These are phyloP conservation scores for Sanghuangporus baumii DNA, from an alignment of 1,284 basidiomycete genomes.

Conservation along the genomic window DNA sequence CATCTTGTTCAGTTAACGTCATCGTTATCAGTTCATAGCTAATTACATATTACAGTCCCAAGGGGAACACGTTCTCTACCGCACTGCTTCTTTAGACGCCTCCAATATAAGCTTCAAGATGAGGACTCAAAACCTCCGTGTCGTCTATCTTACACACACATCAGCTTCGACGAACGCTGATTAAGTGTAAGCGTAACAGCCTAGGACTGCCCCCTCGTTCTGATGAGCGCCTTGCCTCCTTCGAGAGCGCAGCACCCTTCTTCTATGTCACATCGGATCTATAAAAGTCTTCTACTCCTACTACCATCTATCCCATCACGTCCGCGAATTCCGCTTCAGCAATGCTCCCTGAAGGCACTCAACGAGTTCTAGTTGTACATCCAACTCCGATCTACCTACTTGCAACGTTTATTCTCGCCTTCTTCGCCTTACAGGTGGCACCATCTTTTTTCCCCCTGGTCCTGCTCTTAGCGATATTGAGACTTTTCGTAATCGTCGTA, in stretches of 20 bases:
- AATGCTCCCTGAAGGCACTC: neutral
- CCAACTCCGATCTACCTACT: constrained; percentile 8
- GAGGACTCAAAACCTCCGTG: no score
- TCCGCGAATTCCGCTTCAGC: neutral
- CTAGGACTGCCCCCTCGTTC: neutral
- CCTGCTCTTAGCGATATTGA: constrained; percentile 40
- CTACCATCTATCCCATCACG: neutral
- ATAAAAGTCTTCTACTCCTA: neutral
- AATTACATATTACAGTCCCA: no score
- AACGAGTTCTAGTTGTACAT: neutral
- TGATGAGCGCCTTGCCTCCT: neutral
- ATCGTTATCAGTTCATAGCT: no score
- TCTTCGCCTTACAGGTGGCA: constrained; percentile 42
- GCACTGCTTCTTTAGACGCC: no score
- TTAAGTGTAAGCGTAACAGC: neutral
- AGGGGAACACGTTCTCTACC: no score
- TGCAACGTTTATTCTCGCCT: constrained; percentile 28
- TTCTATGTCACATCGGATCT: neutral
- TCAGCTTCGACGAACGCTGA: neutral
- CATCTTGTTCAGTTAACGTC: no score
- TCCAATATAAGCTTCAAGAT: no score
- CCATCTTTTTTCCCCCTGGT: constrained; percentile 47
- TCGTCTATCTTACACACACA: neutral
- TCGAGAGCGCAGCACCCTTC: neutral
- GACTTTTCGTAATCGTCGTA: constrained; percentile 36